Base-by-base conservation (phyloP, 2,329 filamentous ascomycete genomes). In the Colletotrichum filicis region DNA sequence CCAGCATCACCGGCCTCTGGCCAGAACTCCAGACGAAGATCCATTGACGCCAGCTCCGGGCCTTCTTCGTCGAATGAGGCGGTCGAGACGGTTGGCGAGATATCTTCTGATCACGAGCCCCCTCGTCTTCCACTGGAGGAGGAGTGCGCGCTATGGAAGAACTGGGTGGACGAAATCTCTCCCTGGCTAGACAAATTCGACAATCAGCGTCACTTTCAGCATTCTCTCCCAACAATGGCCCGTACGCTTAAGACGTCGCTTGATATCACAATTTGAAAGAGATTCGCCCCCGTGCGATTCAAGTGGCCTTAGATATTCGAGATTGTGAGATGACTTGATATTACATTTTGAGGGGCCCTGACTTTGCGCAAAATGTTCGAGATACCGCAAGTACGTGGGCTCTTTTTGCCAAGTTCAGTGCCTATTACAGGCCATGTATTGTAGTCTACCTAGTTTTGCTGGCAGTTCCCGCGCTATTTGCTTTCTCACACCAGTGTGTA, bases 111-210 rank as follows among this genome's bases (percentile, higher is more conserved):
- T 14, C 74, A 74, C 26, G 74, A 74, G 24, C 67, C 71, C n/a
- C 71, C 74, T 8, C 56, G 32, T 12, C 37, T 75, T 7, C 67
- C 80, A 0, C 74, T 78, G 5, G 76, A 80, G 1, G 79, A 83
- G 55, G 82, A 83, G 59, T 81, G 79, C 42, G 66, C 69, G 1
- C 74, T 85, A 1, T 85, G 83, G 83, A 82, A 80, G 64, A 84
- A 84, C 63, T 85, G 83, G 79, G 80, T 85, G 62, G 79, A 83
- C 28, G 83, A 85, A 37, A 79, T 85, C 53, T 82, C 83, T 1
- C 83, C 82, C 0, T 85, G 83, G 86, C 83, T 91, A 14, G 89
- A 91, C 76, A 90, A 89, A 82, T 90, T 90, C 73, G 89, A 91
- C 76, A 85, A 83, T 35, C 81, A 85, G 24, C 84, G 86, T 19